Evolutionary conservation across 83 land plant species (phyloP).

Genomic region (Thuja plicata): DNA sequence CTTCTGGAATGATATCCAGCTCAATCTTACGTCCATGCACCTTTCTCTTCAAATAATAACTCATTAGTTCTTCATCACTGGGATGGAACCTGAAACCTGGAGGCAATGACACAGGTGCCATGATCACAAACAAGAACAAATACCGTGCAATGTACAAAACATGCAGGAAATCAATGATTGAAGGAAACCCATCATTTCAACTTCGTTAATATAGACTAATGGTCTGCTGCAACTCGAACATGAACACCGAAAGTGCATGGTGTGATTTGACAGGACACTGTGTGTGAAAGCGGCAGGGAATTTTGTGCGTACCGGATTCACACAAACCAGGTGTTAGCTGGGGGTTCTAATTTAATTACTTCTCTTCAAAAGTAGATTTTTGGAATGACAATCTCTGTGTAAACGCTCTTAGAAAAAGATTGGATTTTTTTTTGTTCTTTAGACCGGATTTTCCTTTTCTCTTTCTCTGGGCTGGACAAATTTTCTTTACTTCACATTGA

Average conservation of each 20-base stretch:
- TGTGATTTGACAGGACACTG: neutral
- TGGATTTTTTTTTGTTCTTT: neutral
- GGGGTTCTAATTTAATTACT: neutral
- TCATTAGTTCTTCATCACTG: conserved; percentile 45
- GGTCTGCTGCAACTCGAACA: neutral
- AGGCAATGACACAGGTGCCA: conserved; percentile 52
- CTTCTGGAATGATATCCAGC: conserved; percentile 35
- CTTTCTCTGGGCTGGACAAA: neutral
- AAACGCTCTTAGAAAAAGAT: neutral
- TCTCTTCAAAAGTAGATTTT: neutral
- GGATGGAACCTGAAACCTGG: conserved; percentile 51
- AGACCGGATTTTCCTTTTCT: neutral
- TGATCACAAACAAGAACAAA: neutral
- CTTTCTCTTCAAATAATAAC: conserved; percentile 38
- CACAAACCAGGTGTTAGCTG: neutral
- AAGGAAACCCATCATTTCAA: neutral
- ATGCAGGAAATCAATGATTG: neutral
- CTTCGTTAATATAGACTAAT: neutral
- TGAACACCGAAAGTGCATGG: neutral
- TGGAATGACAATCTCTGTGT: neutral
- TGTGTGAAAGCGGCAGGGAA: neutral
- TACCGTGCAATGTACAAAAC: neutral
- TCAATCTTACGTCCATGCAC: conserved; percentile 28
- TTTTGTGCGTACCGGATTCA: neutral
- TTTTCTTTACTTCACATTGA: neutral